Conservation (phyloP, 1,284 basidiomycete genomes). For the Lignosus rhinocerotis region DNA sequence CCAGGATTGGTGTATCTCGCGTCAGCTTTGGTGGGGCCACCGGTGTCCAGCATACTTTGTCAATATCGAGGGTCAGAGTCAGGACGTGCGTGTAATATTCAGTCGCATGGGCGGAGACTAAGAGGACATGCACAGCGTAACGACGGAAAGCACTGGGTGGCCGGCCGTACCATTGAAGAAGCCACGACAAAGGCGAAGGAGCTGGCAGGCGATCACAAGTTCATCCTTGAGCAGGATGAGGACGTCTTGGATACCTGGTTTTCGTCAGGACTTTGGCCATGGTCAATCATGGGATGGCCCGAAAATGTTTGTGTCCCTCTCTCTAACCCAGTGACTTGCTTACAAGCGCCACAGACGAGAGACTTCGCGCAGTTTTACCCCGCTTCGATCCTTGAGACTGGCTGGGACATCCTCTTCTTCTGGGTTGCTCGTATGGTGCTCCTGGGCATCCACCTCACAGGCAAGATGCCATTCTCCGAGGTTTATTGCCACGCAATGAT, state of each 20-base stretch:
- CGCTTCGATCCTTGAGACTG: constrained; percentile 89
- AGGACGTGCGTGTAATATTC: constrained; percentile 57
- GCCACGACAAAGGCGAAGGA: constrained; percentile 78
- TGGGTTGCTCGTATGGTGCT: constrained; percentile 99
- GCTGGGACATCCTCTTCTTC: constrained; percentile 99
- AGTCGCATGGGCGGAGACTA: not conserved
- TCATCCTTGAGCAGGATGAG: constrained; percentile 89
- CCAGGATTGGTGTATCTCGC: constrained; percentile 99
- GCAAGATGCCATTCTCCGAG: constrained; percentile 91
- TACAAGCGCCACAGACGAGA: constrained; percentile 24
- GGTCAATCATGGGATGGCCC: constrained; percentile 98
- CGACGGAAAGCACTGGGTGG: constrained; percentile 88
- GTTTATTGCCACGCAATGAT: constrained; percentile 99
- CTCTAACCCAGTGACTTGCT: not conserved
- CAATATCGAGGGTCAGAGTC: constrained; percentile 76
- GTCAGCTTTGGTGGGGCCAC: constrained; percentile 99
- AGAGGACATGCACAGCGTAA: constrained; percentile 43
- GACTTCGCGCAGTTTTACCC: constrained; percentile 89
- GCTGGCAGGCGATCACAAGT: constrained; percentile 72
- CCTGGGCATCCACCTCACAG: constrained; percentile 90
- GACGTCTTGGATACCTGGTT: constrained; percentile 99
- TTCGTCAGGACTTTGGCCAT: constrained; percentile 97
- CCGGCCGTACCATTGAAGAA: constrained; percentile 81
- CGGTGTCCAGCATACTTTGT: constrained; percentile 95
- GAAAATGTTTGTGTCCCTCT: constrained; percentile 56